A percentile compares a stretch with the other conserved stretches of the same genome.
Evolutionary conservation across 1,284 basidiomycete species (phyloP).

Genomic region (Heterobasidion occidentale): DNA sequence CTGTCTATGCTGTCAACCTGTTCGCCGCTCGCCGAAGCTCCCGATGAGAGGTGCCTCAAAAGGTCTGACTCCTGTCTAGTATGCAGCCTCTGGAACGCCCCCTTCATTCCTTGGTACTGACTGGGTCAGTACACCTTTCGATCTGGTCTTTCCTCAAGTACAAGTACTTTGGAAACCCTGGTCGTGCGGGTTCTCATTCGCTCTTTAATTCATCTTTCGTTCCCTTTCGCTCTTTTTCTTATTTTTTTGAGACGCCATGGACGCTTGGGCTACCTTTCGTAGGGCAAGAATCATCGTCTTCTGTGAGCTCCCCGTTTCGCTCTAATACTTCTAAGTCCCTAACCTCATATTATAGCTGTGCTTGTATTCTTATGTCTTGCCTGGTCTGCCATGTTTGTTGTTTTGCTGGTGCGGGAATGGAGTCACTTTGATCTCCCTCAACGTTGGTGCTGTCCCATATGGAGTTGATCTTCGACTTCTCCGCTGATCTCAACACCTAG

Average conservation of each 20-base stretch:
- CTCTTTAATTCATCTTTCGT: neutral
- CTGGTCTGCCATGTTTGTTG: conserved; percentile 28
- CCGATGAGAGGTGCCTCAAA: neutral
- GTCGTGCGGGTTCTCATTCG: conserved; percentile 4
- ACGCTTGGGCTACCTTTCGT: conserved; percentile 25
- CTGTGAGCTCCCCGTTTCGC: conserved; percentile 16
- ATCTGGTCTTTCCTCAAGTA: conserved; percentile 2
- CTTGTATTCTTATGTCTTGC: conserved; percentile 29
- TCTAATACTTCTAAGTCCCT: neutral
- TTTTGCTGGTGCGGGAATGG: conserved; percentile 35
- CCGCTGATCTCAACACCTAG: conserved; percentile 17
- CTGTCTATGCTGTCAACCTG: neutral
- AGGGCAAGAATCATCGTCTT: conserved; percentile 20
- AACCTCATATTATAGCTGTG: conserved; percentile 23
- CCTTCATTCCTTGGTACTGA: conserved; percentile 7
- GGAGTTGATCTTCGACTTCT: neutral
- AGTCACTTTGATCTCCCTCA: conserved; percentile 24
- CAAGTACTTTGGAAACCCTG: conserved; percentile 2
- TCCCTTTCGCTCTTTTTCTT: neutral
- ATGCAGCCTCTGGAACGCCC: neutral
- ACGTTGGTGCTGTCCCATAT: conserved; percentile 23
- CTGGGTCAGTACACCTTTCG: conserved; percentile 10
- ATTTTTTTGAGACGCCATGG: conserved; percentile 14
- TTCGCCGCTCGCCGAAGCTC: neutral
- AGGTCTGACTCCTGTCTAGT: too few species aligned